Conservation (phyloP, 2,329 filamentous ascomycete species). For the Alternaria infectoria region DNA sequence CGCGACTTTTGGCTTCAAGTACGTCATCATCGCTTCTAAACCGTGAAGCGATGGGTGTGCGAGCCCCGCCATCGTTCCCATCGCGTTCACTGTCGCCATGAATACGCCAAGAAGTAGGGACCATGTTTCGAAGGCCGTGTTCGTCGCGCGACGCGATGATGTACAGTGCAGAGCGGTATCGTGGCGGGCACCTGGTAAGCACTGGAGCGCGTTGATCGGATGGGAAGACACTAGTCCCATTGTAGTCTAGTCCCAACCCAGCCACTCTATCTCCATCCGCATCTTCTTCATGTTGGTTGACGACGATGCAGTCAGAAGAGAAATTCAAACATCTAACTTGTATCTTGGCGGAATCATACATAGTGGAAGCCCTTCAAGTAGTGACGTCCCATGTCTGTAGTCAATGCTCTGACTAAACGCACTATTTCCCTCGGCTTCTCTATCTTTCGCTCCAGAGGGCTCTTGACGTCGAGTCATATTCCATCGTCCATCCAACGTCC, state of each 20-base stretch:
- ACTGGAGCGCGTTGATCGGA: neutral
- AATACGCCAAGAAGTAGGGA: neutral
- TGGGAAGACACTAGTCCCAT: neutral
- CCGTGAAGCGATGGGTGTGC: neutral
- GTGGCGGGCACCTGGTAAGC: neutral
- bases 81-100: neutral
- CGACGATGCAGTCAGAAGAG: neutral
- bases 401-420: slow-evolving; percentile 19
- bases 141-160: neutral
- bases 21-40: slow-evolving; percentile 27
- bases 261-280: neutral
- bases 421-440: slow-evolving; percentile 19
- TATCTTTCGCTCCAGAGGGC: slow-evolving; percentile 5
- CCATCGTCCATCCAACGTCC: neutral
- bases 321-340: neutral
- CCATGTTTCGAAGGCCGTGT: neutral
- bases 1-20: slow-evolving; percentile 9
- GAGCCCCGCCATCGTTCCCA: neutral
- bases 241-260: neutral
- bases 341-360: neutral
- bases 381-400: slow-evolving; percentile 7
- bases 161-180: neutral
- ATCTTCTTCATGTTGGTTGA: neutral
- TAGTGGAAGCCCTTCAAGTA: neutral
- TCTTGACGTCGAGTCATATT: slow-evolving; percentile 11